Evolutionary conservation across 495 filamentous ascomycete species (phyloP).

Genomic region (Talaromyces adpressus): DNA sequence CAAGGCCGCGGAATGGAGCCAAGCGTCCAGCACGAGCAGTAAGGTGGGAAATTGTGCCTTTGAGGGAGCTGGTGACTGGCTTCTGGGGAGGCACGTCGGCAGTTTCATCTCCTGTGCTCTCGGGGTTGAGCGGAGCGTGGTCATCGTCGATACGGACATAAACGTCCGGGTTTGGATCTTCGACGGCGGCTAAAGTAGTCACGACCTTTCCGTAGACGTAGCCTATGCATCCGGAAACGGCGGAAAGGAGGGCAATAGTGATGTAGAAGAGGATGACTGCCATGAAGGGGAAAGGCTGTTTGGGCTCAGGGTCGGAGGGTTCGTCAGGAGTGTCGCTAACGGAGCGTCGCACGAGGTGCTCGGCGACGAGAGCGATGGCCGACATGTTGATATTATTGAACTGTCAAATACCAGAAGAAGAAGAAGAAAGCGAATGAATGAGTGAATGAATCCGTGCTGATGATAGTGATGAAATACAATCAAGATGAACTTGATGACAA

Average conservation of each 20-base stretch:
- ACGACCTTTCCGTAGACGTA: conserved; percentile 56
- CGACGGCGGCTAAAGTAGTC: conserved; percentile 53
- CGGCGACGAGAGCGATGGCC: conserved; percentile 8
- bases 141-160: conserved; percentile 40
- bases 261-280: conserved; percentile 11
- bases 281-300: conserved; percentile 9
- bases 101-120: conserved; percentile 9
- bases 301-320: not conserved
- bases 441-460: not conserved
- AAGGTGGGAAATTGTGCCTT: conserved; percentile 52
- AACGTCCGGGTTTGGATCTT: conserved; percentile 52
- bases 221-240: conserved; percentile 17
- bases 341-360: conserved; percentile 16
- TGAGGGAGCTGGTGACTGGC: conserved; percentile 55
- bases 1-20: conserved; percentile 53
- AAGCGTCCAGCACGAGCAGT: conserved; percentile 43
- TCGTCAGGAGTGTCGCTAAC: conserved; percentile 11
- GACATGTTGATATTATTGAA: conserved; percentile 1
- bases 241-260: conserved; percentile 10
- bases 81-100: conserved; percentile 24
- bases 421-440: not conserved
- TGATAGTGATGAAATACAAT: not conserved
- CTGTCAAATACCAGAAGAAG: not conserved
- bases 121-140: conserved; percentile 20
- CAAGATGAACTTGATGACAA: not conserved